phyloP scores from a whole-genome alignment of 1,284 basidiomycete genomes.

The Apiotrichum siamense region DNA sequence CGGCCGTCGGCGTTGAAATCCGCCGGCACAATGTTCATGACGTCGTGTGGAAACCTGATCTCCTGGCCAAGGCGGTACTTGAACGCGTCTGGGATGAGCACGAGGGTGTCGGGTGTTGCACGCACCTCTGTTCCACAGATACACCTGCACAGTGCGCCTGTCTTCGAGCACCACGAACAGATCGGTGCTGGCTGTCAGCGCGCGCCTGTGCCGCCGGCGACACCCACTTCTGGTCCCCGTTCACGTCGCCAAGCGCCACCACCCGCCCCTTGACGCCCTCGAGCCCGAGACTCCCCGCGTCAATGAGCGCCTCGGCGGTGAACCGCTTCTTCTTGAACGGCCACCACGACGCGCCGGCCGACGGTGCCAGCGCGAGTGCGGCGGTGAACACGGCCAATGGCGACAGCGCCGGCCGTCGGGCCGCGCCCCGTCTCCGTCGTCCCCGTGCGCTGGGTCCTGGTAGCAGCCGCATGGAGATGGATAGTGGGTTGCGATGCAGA shows the following conservation, averaged over 20 bases:
- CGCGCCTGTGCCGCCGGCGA: neutral
- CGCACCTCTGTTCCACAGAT: slow-evolving; percentile 79
- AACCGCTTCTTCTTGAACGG: slow-evolving; percentile 79
- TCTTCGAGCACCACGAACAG: slow-evolving; percentile 67
- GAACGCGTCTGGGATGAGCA: slow-evolving; percentile 49
- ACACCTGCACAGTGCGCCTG: slow-evolving; percentile 65
- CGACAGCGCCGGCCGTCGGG: neutral
- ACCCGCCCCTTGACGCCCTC: slow-evolving; percentile 56
- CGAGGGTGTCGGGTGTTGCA: neutral
- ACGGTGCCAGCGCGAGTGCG: slow-evolving; percentile 4
- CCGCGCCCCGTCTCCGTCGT: neutral
- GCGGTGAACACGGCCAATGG: slow-evolving; percentile 3
- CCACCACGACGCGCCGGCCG: slow-evolving; percentile 50
- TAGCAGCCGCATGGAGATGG: too few relatives aligned
- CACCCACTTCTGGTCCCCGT: slow-evolving; percentile 87
- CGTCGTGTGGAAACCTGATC: slow-evolving; percentile 52
- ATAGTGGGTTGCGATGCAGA: too few relatives aligned
- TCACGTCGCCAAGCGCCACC: slow-evolving; percentile 87
- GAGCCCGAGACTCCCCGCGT: slow-evolving; percentile 75
- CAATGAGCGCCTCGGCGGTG: slow-evolving; percentile 74
- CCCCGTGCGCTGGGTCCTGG: neutral
- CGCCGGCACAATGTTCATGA: slow-evolving; percentile 73
- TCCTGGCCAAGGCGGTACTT: slow-evolving; percentile 18
- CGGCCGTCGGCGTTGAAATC: slow-evolving; percentile 90
- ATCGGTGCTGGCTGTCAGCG: slow-evolving; percentile 60